A percentile compares a stretch with the other conserved stretches of the same genome.
Conservation (phyloP, 306 rosid genomes). For the Vigna trinervia region DNA sequence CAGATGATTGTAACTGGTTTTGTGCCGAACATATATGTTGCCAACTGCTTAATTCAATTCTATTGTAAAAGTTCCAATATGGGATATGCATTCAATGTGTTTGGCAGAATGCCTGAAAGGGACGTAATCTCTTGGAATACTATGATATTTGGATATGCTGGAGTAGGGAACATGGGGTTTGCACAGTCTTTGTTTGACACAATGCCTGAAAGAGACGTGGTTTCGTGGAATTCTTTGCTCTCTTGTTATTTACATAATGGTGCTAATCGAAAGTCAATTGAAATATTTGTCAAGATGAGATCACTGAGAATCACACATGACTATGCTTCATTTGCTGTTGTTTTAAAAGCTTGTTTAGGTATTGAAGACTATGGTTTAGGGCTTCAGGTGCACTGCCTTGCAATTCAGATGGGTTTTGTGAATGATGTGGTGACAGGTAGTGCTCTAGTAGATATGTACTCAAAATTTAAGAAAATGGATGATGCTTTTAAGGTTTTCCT, state of each 20-base stretch:
- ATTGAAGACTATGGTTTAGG: slow-evolving; percentile 66
- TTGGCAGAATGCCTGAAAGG: slow-evolving; percentile 63
- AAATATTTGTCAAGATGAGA: slow-evolving; percentile 63
- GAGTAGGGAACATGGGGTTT: slow-evolving; percentile 53
- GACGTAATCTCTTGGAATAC: slow-evolving; percentile 86
- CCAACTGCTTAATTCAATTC: slow-evolving; percentile 72
- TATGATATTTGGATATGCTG: slow-evolving; percentile 71
- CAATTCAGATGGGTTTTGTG: slow-evolving; percentile 65
- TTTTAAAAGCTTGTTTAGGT: slow-evolving; percentile 68
- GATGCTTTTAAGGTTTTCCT: slow-evolving; percentile 60
- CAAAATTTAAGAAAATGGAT: slow-evolving; percentile 62
- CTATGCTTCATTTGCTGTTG: slow-evolving; percentile 65
- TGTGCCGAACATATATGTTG: slow-evolving; percentile 70
- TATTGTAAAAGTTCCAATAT: slow-evolving; percentile 60
- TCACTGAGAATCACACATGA: slow-evolving; percentile 50
- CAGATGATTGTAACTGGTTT: slow-evolving; percentile 73
- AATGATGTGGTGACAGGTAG: slow-evolving; percentile 73
- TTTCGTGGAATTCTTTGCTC: slow-evolving; percentile 84
- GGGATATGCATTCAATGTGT: slow-evolving; percentile 62
- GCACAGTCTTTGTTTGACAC: slow-evolving; percentile 64
- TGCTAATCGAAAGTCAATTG: slow-evolving; percentile 43
- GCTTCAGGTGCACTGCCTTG: slow-evolving; percentile 69
- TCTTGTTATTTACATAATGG: slow-evolving; percentile 70
- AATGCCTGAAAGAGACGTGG: slow-evolving; percentile 74
- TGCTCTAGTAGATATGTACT: slow-evolving; percentile 84